Conservation (phyloP, 177 flowering plant species). For the Vitis hybrid region DNA sequence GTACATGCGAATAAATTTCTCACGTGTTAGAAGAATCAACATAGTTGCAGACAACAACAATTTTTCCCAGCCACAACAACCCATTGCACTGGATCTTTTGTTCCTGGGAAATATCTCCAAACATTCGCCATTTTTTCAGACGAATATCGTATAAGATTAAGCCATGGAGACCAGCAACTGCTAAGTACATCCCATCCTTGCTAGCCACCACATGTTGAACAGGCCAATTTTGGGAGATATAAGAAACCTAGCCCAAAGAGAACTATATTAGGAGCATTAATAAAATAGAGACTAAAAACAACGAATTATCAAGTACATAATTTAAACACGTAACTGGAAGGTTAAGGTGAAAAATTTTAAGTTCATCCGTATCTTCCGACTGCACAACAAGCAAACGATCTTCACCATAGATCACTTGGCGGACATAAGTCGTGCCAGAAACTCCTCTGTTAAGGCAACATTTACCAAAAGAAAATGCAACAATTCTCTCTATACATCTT, state of each 20-base stretch:
- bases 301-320: neutral
- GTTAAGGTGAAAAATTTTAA: slow-evolving; percentile 79
- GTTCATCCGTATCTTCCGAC: slow-evolving; percentile 91
- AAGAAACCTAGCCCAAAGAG: slow-evolving; percentile 67
- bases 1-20: slow-evolving; percentile 28
- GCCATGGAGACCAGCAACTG: slow-evolving; percentile 97
- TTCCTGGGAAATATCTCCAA: slow-evolving; percentile 95
- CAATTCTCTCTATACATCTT: slow-evolving; percentile 76
- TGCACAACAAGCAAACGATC: slow-evolving; percentile 92
- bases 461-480: slow-evolving; percentile 93
- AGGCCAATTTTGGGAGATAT: slow-evolving; percentile 98
- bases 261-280: slow-evolving; percentile 17
- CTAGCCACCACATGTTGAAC: slow-evolving; percentile 91
- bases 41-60: slow-evolving; percentile 93
- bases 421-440: slow-evolving; percentile 77
- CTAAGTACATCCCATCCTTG: slow-evolving; percentile 92
- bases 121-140: slow-evolving; percentile 84
- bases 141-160: slow-evolving; percentile 84
- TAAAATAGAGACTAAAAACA: neutral
- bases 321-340: slow-evolving; percentile 81
- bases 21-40: slow-evolving; percentile 78
- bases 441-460: slow-evolving; percentile 93
- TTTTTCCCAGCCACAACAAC: slow-evolving; percentile 93
- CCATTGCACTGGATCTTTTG: slow-evolving; percentile 95
- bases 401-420: slow-evolving; percentile 94